A percentile compares a stretch with the other conserved stretches of the same genome.
Evolutionary conservation across 768 basidiomycete genomes (phyloP).

Genomic region (Aureoboletus auriporus): DNA sequence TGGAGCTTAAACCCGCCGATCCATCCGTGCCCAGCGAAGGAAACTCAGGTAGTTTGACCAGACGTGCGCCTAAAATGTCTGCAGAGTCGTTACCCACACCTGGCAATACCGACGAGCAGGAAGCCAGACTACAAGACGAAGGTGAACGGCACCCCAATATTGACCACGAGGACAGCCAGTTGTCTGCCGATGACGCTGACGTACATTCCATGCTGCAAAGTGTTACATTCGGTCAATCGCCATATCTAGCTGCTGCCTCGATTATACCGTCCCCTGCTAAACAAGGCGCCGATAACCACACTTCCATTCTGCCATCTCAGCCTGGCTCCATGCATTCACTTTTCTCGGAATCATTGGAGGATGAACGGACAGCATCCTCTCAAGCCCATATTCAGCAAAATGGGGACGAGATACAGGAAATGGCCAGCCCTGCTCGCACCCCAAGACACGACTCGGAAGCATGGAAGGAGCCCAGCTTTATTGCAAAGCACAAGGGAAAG

Average conservation of each 20-base stretch:
- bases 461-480: conserved; percentile 32
- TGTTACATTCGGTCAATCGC: background rate
- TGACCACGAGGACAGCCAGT: background rate
- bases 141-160: background rate
- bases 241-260: background rate
- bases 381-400: background rate
- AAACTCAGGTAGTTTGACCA: background rate
- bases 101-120: background rate
- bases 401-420: background rate
- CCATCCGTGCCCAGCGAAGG: conserved; percentile 18
- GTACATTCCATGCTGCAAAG: background rate
- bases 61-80: conserved; percentile 3
- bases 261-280: background rate
- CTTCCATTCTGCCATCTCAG: no score
- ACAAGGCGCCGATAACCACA: background rate
- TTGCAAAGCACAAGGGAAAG: conserved; percentile 19
- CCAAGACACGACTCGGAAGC: conserved; percentile 24
- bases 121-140: background rate
- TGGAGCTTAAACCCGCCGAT: conserved; percentile 17
- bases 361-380: background rate
- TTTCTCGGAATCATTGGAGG: conserved; percentile 17
- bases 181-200: conserved; percentile 7
- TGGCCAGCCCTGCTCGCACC: background rate
- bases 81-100: background rate
- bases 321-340: conserved; percentile 21